These are phyloP conservation scores for Cyclotella atomus DNA, from an alignment of 108 stramenopile genomes.

Conservation along the genomic window DNA sequence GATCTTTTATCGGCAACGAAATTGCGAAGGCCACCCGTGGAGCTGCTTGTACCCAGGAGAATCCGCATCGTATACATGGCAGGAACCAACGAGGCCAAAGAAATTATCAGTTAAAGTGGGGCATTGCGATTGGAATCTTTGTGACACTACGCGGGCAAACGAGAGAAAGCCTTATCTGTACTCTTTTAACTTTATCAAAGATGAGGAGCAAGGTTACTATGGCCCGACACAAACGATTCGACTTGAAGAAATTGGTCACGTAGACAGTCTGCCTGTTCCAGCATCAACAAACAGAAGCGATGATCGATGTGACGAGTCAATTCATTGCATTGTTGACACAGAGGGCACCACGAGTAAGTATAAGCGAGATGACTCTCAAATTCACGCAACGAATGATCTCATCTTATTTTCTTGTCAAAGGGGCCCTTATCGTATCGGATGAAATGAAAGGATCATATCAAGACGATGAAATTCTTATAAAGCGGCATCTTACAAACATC, in stretches of 20 bases:
- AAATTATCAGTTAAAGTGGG: slow-evolving; percentile 83
- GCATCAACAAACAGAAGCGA: slow-evolving; percentile 18
- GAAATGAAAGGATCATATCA: slow-evolving; percentile 23
- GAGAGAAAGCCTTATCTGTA: neutral
- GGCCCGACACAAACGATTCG: slow-evolving; percentile 69
- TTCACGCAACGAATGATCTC: neutral
- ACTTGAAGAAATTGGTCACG: slow-evolving; percentile 89
- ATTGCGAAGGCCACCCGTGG: slow-evolving; percentile 81
- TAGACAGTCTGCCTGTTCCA: slow-evolving; percentile 64
- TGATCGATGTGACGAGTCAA: slow-evolving; percentile 26
- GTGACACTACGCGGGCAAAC: neutral
- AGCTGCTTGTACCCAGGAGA: slow-evolving; percentile 79
- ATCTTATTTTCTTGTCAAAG: neutral
- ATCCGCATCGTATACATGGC: slow-evolving; percentile 78
- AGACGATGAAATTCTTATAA: slow-evolving; percentile 55
- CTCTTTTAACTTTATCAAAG: slow-evolving; percentile 58
- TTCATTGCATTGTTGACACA: slow-evolving; percentile 75
- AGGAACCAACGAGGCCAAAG: slow-evolving; percentile 88
- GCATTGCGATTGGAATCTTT: slow-evolving; percentile 26
- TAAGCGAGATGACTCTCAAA: neutral
- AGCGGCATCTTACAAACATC: slow-evolving; percentile 56
- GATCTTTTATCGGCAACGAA: slow-evolving; percentile 87
- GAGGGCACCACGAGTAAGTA: slow-evolving; percentile 56
- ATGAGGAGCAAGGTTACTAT: slow-evolving; percentile 78
- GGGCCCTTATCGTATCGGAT: slow-evolving; percentile 79